phyloP scores from a whole-genome alignment of 2,329 filamentous ascomycete genomes.

The Xylaria sp. region DNA sequence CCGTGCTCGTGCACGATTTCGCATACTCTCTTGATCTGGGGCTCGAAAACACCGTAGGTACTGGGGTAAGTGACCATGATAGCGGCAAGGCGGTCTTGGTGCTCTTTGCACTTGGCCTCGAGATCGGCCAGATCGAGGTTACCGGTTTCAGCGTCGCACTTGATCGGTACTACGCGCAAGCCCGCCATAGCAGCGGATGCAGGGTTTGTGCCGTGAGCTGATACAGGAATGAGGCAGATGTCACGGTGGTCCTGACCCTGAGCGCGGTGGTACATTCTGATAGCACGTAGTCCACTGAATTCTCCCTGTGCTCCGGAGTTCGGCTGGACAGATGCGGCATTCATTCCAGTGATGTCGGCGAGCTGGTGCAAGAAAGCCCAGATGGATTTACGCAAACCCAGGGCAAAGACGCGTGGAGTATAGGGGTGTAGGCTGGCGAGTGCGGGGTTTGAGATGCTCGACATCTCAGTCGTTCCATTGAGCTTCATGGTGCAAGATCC shows the following conservation, averaged over 20 bases:
- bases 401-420: slow-evolving; percentile 56
- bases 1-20: slow-evolving; percentile 80
- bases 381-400: slow-evolving; percentile 62
- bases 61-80: slow-evolving; percentile 98
- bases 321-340: slow-evolving; percentile 82
- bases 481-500: slow-evolving; percentile 99
- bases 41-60: slow-evolving; percentile 93
- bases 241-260: slow-evolving; percentile 65
- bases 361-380: slow-evolving; percentile 72
- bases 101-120: slow-evolving; percentile 80
- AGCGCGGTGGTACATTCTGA: slow-evolving; percentile 75
- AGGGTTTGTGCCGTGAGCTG: slow-evolving; percentile 92
- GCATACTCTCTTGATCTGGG: slow-evolving; percentile 78
- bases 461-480: slow-evolving; percentile 90
- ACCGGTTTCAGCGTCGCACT: slow-evolving; percentile 80
- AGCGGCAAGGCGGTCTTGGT: slow-evolving; percentile 77
- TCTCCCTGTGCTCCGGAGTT: slow-evolving; percentile 96
- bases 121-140: slow-evolving; percentile 86
- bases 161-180: slow-evolving; percentile 88
- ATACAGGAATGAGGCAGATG: slow-evolving; percentile 90
- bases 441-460: slow-evolving; percentile 70
- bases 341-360: slow-evolving; percentile 80
- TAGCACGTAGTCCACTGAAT: slow-evolving; percentile 83
- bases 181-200: slow-evolving; percentile 93
- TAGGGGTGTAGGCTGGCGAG: slow-evolving; percentile 81